Conservation (phyloP, 2,329 filamentous ascomycete species). For the Colletotrichum sidae region DNA sequence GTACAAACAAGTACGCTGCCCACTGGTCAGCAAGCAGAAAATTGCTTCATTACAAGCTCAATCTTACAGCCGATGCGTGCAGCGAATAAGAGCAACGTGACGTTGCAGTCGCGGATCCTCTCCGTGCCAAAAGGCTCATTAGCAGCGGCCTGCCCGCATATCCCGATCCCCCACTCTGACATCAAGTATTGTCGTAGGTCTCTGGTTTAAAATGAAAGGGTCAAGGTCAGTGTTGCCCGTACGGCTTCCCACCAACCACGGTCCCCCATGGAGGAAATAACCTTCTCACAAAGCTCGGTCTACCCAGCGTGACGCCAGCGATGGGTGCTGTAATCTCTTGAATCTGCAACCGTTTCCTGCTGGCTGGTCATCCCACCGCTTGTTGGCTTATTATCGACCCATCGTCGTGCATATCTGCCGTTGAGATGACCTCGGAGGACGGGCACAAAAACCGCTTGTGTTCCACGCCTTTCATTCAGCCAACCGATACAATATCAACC, state of each 20-base stretch:
- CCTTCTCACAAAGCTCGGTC: constrained; percentile 30
- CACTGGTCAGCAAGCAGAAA: constrained; percentile 12
- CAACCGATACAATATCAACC: constrained; percentile 1
- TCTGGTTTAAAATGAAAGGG: constrained; percentile 36
- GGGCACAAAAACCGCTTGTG: constrained; percentile 15
- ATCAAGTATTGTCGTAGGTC: constrained; percentile 24
- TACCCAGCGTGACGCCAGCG: constrained; percentile 29
- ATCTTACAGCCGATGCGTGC: constrained; percentile 26
- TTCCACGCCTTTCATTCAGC: constrained; percentile 7
- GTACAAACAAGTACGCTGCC: neutral
- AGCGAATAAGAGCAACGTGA: constrained; percentile 29
- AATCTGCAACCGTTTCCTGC: constrained; percentile 27
- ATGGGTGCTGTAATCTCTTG: constrained; percentile 18
- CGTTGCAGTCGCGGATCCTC: constrained; percentile 36
- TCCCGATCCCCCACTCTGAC: constrained; percentile 35
- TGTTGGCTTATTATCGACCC: constrained; percentile 12
- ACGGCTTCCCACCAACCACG: constrained; percentile 32
- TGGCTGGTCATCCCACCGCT: constrained; percentile 21
- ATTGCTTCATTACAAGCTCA: constrained; percentile 36
- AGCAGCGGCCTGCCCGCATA: constrained; percentile 20
- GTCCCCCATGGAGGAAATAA: constrained; percentile 31
- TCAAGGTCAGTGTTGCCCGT: constrained; percentile 23
- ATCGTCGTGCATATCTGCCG: constrained; percentile 14
- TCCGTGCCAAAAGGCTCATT: constrained; percentile 24
- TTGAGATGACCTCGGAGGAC: neutral